These are phyloP conservation scores for Verbena officinalis DNA, from an alignment of 257 asterid species.

Conservation along the genomic window DNA sequence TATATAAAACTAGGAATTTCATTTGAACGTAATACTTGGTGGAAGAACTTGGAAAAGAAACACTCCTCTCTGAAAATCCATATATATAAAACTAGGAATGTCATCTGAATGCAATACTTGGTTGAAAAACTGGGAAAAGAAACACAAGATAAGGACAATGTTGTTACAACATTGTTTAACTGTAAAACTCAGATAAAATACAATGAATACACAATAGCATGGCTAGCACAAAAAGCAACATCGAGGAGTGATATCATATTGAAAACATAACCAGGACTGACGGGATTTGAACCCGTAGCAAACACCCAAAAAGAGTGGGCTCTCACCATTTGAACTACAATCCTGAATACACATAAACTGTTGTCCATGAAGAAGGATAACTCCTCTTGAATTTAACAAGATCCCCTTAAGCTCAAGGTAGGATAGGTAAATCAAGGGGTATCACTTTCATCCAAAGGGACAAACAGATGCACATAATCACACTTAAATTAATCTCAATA, in stretches of 20 bases:
- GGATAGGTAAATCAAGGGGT: constrained; percentile 29
- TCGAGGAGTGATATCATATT: too few species aligned
- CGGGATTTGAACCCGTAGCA: constrained; percentile 41
- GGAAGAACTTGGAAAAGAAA: too few species aligned
- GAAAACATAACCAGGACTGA: constrained; percentile 17
- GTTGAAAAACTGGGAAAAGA: not conserved
- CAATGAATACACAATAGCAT: not conserved
- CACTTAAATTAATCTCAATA: too few species aligned
- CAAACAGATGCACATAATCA: not conserved
- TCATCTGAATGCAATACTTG: not conserved
- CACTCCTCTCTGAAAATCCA: not conserved
- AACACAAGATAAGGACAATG: not conserved
- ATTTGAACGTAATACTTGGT: too few species aligned
- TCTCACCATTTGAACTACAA: constrained; percentile 40
- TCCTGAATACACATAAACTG: constrained; percentile 17
- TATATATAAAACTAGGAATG: too few species aligned
- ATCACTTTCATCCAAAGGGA: constrained; percentile 20
- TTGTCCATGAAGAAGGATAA: constrained; percentile 17
- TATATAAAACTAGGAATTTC: too few species aligned
- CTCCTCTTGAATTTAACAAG: constrained; percentile 20
- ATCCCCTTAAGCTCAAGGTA: too few species aligned
- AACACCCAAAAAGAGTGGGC: constrained; percentile 36
- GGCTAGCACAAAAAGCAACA: not conserved
- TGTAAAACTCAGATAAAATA: not conserved
- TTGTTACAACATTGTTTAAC: not conserved